Evolutionary conservation across 495 filamentous ascomycete genomes (phyloP).

Genomic region (Penicillium lagena): DNA sequence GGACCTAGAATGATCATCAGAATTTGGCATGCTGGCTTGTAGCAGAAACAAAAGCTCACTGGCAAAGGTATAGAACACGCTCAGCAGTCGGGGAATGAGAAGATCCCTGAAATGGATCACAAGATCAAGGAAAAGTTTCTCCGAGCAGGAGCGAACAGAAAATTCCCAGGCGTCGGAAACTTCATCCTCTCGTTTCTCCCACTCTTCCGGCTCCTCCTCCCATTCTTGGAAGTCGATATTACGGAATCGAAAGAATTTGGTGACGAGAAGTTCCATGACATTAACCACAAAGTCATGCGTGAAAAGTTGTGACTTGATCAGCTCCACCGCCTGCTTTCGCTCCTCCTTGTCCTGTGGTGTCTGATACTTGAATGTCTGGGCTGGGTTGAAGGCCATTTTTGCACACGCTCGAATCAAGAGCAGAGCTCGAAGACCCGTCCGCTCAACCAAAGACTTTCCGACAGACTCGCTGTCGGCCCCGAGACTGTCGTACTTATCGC

Average conservation of each 20-base stretch:
- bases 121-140: constrained; percentile 89
- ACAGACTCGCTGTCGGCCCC: constrained; percentile 45
- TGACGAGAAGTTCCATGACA: constrained; percentile 76
- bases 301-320: constrained; percentile 66
- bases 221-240: constrained; percentile 78
- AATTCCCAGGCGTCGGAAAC: constrained; percentile 79
- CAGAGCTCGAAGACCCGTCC: constrained; percentile 71
- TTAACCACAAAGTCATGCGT: constrained; percentile 66
- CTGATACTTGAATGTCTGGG: constrained; percentile 74
- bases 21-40: neutral
- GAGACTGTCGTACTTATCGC: constrained; percentile 56
- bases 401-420: constrained; percentile 77
- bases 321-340: constrained; percentile 53
- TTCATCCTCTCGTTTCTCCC: constrained; percentile 79
- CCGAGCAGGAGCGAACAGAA: constrained; percentile 80
- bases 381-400: constrained; percentile 73
- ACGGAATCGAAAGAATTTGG: constrained; percentile 84
- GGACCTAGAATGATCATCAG: constrained; percentile 25
- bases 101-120: constrained; percentile 78
- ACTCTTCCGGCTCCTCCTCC: constrained; percentile 89
- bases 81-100: constrained; percentile 66
- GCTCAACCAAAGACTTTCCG: constrained; percentile 59
- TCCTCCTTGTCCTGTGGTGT: constrained; percentile 63
- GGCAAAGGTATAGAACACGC: constrained; percentile 69
- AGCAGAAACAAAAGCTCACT: constrained; percentile 33